A percentile compares a stretch with the other conserved stretches of the same genome.
Evolutionary conservation across 164 flowering plant species (phyloP).

Genomic region (Pachysandra terminalis): DNA sequence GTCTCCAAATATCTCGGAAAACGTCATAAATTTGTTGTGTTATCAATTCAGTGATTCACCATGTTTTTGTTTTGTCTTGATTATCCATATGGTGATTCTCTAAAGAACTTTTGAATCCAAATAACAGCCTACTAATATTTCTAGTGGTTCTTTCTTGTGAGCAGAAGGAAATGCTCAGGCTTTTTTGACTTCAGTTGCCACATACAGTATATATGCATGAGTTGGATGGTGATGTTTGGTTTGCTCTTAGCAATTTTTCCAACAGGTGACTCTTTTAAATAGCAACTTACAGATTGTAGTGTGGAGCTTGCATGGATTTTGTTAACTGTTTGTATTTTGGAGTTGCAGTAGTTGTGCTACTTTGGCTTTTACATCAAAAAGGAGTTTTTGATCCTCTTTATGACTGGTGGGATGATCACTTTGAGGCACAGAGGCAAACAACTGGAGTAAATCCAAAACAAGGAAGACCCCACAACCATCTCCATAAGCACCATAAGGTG

Average conservation of each 20-base stretch:
- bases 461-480: conserved; percentile 21
- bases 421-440: conserved; percentile 20
- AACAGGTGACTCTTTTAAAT: conserved; percentile 43
- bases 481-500: conserved; percentile 31
- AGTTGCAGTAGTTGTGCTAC: conserved; percentile 61
- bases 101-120: not conserved
- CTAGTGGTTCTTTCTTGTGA: conserved; percentile 16
- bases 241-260: conserved; percentile 72
- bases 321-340: conserved; percentile 8
- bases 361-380: conserved; percentile 89
- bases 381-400: conserved; percentile 82
- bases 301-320: too few species aligned
- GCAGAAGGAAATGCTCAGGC: conserved; percentile 69
- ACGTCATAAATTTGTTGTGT: too few species aligned
- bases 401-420: conserved; percentile 88
- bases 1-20: too few species aligned
- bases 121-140: not conserved
- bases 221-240: conserved; percentile 74
- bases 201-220: conserved; percentile 79
- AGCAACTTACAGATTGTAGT: too few species aligned
- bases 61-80: not conserved
- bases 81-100: too few species aligned
- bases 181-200: conserved; percentile 91
- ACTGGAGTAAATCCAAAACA: conserved; percentile 17
- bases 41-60: too few species aligned